phyloP scores from a whole-genome alignment of 2,329 filamentous ascomycete genomes.

The Emergomyces orientalis region DNA sequence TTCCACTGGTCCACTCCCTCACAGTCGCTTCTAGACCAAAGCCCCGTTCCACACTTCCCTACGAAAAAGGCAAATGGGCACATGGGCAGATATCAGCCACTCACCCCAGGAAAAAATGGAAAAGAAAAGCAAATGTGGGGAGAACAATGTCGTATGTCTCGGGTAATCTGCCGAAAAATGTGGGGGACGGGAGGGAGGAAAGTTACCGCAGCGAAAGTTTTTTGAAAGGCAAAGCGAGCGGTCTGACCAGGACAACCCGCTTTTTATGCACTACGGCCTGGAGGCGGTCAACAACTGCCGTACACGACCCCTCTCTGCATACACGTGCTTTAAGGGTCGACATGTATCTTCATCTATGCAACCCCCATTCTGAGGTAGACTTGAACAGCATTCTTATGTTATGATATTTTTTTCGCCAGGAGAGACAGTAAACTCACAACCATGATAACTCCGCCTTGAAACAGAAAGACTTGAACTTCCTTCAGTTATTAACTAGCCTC shows the following conservation, averaged over 20 bases:
- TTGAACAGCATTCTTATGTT: background rate
- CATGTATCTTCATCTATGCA: background rate
- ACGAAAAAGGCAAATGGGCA: background rate
- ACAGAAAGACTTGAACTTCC: background rate
- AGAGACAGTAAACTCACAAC: background rate
- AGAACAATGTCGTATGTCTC: background rate
- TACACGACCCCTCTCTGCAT: background rate
- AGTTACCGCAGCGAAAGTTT: background rate
- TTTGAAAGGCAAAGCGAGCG: background rate
- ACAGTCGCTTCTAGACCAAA: background rate
- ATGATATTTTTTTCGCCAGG: background rate
- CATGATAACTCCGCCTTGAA: background rate
- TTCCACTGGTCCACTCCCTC: background rate
- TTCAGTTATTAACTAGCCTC: background rate
- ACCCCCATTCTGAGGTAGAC: background rate
- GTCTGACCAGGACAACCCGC: background rate
- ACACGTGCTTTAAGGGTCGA: too few relatives aligned
- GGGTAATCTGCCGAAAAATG: background rate
- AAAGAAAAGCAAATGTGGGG: background rate
- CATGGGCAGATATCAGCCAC: background rate
- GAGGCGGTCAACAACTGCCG: background rate
- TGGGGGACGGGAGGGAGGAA: background rate
- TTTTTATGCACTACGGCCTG: background rate
- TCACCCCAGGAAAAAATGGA: background rate
- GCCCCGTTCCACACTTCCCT: background rate